Conservation (phyloP, 139 green algal genomes). For the Micractinium sp. region DNA sequence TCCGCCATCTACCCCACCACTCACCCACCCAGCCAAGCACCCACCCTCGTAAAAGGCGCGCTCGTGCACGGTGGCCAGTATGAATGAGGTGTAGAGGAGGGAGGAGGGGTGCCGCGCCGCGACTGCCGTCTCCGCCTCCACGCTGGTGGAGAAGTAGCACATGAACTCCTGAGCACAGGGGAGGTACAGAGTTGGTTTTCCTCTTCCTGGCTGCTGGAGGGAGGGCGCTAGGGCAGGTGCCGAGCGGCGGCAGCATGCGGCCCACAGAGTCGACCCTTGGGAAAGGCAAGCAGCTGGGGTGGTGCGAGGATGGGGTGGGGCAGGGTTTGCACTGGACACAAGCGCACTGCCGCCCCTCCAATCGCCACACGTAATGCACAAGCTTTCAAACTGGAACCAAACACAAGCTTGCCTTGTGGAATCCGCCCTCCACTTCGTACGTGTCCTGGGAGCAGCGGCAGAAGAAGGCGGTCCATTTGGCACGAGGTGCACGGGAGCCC, state of each 20-base stretch:
- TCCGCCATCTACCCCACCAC: not conserved
- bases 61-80: conserved; percentile 9
- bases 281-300: too few relatives aligned
- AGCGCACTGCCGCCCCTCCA: not conserved
- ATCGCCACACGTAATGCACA: not conserved
- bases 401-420: conserved; percentile 8
- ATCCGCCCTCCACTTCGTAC: not conserved
- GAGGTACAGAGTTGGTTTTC: too few relatives aligned
- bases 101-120: not conserved
- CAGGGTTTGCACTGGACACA: too few relatives aligned
- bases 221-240: too few relatives aligned
- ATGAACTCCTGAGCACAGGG: conserved; percentile 17
- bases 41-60: conserved; percentile 24
- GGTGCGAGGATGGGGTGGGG: too few relatives aligned
- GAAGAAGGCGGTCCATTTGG: conserved; percentile 26
- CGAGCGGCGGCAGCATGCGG: too few relatives aligned
- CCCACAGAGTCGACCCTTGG: too few relatives aligned
- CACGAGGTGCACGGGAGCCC: conserved; percentile 2
- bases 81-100: conserved; percentile 16
- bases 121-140: not conserved
- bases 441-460: not conserved
- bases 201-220: too few relatives aligned
- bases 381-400: not conserved
- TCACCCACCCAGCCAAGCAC: not conserved
- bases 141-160: not conserved